A percentile compares a stretch with the other conserved stretches of the same genome.
Evolutionary conservation across 2,329 filamentous ascomycete species (phyloP).

Genomic region (Penicillium sp.): DNA sequence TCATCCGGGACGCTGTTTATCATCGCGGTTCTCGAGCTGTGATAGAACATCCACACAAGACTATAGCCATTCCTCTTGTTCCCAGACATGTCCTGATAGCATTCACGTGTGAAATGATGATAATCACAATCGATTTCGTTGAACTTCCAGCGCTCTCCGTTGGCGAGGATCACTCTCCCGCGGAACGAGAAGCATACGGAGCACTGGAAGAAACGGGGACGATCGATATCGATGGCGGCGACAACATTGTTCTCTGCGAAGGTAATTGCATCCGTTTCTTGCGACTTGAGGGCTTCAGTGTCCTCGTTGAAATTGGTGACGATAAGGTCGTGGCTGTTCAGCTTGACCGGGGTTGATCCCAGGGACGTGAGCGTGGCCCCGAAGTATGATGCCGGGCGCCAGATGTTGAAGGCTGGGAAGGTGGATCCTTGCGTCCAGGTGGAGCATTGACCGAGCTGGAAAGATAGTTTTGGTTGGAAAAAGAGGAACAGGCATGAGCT

Average conservation of each 20-base stretch:
- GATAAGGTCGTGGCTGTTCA: constrained; percentile 3
- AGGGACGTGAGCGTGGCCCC: neutral
- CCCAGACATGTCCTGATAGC: neutral
- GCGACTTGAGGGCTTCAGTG: neutral
- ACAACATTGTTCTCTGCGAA: neutral
- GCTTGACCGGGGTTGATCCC: neutral
- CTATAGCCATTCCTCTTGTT: neutral
- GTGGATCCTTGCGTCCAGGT: neutral
- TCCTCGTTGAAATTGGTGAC: constrained; percentile 1
- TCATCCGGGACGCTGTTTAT: neutral
- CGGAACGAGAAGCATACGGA: neutral
- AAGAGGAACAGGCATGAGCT: neutral
- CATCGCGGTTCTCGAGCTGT: neutral
- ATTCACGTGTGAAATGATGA: neutral
- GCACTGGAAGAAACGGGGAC: neutral
- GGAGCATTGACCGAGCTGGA: constrained; percentile 1
- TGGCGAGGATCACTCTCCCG: neutral
- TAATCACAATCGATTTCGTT: neutral
- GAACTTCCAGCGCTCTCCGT: constrained; percentile 6
- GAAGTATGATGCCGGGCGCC: constrained; percentile 3
- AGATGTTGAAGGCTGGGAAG: constrained; percentile 2
- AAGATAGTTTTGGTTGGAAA: neutral
- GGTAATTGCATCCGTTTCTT: neutral
- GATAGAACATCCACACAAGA: constrained; percentile 1
- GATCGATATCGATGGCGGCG: constrained; percentile 5